Conservation (phyloP, 2,329 filamentous ascomycete genomes). For the Venturia asperata region DNA sequence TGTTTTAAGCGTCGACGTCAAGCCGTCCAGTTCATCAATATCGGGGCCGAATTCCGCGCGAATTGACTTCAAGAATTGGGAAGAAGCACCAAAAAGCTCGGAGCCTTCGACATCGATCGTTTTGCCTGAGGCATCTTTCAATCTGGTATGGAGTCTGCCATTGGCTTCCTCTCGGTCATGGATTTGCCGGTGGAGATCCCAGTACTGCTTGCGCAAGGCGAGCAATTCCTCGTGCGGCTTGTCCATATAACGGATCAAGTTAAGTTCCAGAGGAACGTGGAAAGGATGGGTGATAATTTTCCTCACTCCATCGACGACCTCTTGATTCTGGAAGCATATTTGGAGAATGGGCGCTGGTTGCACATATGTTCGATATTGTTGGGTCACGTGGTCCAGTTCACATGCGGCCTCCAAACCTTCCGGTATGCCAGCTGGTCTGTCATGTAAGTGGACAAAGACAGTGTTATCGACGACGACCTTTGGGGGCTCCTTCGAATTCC, state of each 20-base stretch:
- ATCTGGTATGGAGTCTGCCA: conserved; percentile 37
- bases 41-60: neutral
- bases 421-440: conserved; percentile 62
- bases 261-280: conserved; percentile 71
- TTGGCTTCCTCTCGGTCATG: neutral
- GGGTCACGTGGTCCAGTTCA: neutral
- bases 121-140: conserved; percentile 30
- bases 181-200: conserved; percentile 62
- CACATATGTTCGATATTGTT: conserved; percentile 35
- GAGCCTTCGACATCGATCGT: conserved; percentile 26
- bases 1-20: neutral
- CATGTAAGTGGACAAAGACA: conserved; percentile 52
- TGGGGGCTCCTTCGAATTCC: neutral
- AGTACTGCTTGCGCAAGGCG: conserved; percentile 59
- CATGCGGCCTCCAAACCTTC: conserved; percentile 67
- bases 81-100: conserved; percentile 28
- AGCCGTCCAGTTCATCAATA: neutral
- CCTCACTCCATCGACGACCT: conserved; percentile 33
- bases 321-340: conserved; percentile 71
- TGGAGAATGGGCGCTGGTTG: conserved; percentile 79
- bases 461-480: conserved; percentile 41
- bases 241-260: conserved; percentile 78
- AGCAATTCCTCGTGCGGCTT: conserved; percentile 42
- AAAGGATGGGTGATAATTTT: conserved; percentile 52
- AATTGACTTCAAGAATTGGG: conserved; percentile 20